phyloP scores from a whole-genome alignment of 208 protist species.

The Trypanosoma boissoni region DNA sequence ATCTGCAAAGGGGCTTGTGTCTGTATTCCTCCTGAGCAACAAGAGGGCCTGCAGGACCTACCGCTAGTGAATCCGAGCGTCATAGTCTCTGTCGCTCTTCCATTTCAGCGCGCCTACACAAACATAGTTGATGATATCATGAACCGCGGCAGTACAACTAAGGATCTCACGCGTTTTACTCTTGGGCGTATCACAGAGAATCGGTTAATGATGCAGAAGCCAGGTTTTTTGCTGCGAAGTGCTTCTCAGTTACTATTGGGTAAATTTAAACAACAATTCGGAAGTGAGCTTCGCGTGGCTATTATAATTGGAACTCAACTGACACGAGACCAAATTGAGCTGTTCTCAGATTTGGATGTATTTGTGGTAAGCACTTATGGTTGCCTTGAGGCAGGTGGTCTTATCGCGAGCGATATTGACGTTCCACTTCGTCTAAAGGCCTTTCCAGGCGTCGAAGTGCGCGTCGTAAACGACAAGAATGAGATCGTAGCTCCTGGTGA shows the following conservation, averaged over 20 bases:
- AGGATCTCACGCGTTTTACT: conserved; percentile 80
- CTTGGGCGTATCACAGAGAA: conserved; percentile 87
- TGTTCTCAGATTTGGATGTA: conserved; percentile 88
- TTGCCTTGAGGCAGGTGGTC: conserved; percentile 82
- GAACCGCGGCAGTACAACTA: conserved; percentile 72
- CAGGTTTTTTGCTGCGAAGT: conserved; percentile 60
- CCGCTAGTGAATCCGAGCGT: conserved; percentile 83
- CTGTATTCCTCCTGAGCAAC: conserved; percentile 83
- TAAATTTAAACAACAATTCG: conserved; percentile 90
- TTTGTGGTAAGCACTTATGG: conserved; percentile 90
- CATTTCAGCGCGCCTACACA: conserved; percentile 82
- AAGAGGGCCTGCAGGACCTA: conserved; percentile 88
- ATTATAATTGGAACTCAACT: conserved; percentile 83
- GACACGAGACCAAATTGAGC: conserved; percentile 82
- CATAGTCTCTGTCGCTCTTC: conserved; percentile 77
- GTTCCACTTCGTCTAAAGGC: conserved; percentile 87
- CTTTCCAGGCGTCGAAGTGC: conserved; percentile 85
- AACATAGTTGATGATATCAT: conserved; percentile 91
- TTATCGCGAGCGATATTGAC: conserved; percentile 87
- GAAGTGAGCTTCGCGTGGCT: conserved; percentile 75
- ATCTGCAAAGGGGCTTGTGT: conserved; percentile 84
- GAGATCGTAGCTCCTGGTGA: conserved; percentile 88
- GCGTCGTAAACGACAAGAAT: conserved; percentile 89
- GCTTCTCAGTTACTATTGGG: conserved; percentile 75
- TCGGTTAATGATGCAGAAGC: conserved; percentile 84